Percentiles rank a stretch among this genome's conserved stretches.
Conservation (phyloP, 768 basidiomycete genomes). For the Auriculariales sp. region DNA sequence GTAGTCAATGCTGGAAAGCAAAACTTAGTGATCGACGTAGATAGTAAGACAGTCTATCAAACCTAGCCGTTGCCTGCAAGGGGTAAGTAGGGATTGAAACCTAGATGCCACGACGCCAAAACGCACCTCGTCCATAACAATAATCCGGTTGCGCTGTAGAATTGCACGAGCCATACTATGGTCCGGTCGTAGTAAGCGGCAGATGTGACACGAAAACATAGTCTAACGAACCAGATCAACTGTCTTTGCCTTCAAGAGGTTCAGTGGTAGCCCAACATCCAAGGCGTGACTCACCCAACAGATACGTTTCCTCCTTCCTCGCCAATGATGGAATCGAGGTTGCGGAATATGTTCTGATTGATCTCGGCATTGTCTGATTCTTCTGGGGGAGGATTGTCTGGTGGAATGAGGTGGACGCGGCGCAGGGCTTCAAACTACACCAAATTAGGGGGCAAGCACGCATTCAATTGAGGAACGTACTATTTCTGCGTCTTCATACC, state of each 20-base stretch:
- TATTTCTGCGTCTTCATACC: conserved; percentile 74
- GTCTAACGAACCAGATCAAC: conserved; percentile 49
- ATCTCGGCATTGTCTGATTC: conserved; percentile 32
- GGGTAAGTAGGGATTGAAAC: too few relatives aligned
- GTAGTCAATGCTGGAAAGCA: conserved; percentile 53
- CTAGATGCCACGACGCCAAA: background rate
- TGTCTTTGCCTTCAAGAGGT: conserved; percentile 32
- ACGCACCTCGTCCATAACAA: conserved; percentile 72
- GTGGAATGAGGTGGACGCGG: conserved; percentile 65
- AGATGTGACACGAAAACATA: background rate
- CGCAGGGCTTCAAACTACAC: conserved; percentile 67
- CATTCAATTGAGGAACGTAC: conserved; percentile 23
- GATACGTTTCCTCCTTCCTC: conserved; percentile 88
- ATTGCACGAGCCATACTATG: conserved; percentile 72
- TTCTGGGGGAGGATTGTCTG: conserved; percentile 30
- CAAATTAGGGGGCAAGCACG: conserved; percentile 1
- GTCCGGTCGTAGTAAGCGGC: too few relatives aligned
- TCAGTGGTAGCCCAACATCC: conserved; percentile 8
- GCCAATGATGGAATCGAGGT: conserved; percentile 56
- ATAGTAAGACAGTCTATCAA: background rate
- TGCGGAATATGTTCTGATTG: conserved; percentile 64
- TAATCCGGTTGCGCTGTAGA: conserved; percentile 56
- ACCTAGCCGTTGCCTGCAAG: background rate
- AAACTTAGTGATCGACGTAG: background rate
- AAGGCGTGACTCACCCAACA: conserved; percentile 39